Evolutionary conservation across 1,284 basidiomycete genomes (phyloP).

Genomic region (Rhodotorula mucilaginosa): DNA sequence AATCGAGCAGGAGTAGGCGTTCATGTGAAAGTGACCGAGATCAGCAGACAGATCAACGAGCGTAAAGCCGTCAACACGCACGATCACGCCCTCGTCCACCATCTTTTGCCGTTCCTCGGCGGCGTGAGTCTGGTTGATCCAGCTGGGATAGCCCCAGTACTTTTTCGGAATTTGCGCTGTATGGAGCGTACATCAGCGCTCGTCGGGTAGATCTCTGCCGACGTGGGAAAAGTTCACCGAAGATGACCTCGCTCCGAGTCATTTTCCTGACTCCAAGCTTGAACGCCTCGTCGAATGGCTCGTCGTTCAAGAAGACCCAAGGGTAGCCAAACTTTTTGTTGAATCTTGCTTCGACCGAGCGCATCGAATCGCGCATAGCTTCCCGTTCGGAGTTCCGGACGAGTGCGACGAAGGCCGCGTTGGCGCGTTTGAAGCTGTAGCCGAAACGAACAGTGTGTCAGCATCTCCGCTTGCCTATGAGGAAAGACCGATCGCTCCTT

Average conservation of each 20-base stretch:
- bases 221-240: slow-evolving; percentile 47
- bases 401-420: slow-evolving; percentile 37
- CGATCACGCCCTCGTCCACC: slow-evolving; percentile 75
- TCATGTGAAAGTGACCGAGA: background rate
- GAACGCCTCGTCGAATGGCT: slow-evolving; percentile 50
- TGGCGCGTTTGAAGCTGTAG: slow-evolving; percentile 37
- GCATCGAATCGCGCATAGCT: slow-evolving; percentile 34
- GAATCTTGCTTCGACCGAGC: slow-evolving; percentile 41
- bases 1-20: background rate
- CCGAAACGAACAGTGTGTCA: background rate
- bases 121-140: slow-evolving; percentile 62
- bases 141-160: slow-evolving; percentile 71
- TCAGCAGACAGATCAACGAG: background rate
- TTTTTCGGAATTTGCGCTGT: slow-evolving; percentile 62
- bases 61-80: slow-evolving; percentile 45
- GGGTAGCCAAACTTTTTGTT: slow-evolving; percentile 50
- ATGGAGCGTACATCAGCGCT: background rate
- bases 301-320: slow-evolving; percentile 32
- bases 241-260: slow-evolving; percentile 52
- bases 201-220: fast-evolving
- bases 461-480: background rate
- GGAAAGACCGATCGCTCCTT: background rate
- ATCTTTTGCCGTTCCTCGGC: slow-evolving; percentile 63
- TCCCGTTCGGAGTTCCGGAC: slow-evolving; percentile 35
- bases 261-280: slow-evolving; percentile 47